These are phyloP conservation scores for Xylariaceae sp. DNA, from an alignment of 2,329 filamentous ascomycete species.

Conservation along the genomic window DNA sequence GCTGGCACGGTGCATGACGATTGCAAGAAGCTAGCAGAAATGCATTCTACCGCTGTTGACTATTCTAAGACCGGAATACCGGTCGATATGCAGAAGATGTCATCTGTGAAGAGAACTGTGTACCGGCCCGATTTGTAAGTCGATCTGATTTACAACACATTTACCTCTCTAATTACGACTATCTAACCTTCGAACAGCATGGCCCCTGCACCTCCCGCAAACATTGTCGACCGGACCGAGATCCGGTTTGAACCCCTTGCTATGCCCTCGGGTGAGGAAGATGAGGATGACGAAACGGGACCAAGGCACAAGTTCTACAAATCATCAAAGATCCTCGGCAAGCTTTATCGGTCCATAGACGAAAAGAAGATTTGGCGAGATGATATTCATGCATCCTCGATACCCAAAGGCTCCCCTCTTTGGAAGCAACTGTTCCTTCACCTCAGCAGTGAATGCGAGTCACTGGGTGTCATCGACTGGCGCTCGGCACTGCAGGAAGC, in stretches of 20 bases:
- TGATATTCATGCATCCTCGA: constrained; percentile 37
- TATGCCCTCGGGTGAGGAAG: constrained; percentile 32
- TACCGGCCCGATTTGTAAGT: constrained; percentile 55
- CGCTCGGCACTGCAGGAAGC: constrained; percentile 35
- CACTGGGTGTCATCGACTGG: constrained; percentile 35
- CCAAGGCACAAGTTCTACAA: constrained; percentile 56
- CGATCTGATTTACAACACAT: not conserved
- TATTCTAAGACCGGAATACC: constrained; percentile 71
- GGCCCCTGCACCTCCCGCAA: constrained; percentile 42
- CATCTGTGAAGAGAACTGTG: constrained; percentile 30
- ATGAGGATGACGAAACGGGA: constrained; percentile 45
- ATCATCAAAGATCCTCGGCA: constrained; percentile 65
- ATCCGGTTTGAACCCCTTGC: constrained; percentile 36
- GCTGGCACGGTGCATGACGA: constrained; percentile 48
- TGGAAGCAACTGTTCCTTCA: constrained; percentile 40
- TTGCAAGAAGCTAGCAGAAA: constrained; percentile 53
- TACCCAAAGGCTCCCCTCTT: constrained; percentile 32
- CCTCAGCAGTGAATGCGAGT: constrained; percentile 26
- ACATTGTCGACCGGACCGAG: constrained; percentile 42
- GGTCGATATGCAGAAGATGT: constrained; percentile 45
- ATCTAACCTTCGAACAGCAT: constrained; percentile 32
- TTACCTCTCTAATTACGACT: not conserved
- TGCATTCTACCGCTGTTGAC: constrained; percentile 70
- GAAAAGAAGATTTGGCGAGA: constrained; percentile 62
- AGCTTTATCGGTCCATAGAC: constrained; percentile 68